Conservation (phyloP, 2,329 filamentous ascomycete species). For the Tothia fuscella region DNA sequence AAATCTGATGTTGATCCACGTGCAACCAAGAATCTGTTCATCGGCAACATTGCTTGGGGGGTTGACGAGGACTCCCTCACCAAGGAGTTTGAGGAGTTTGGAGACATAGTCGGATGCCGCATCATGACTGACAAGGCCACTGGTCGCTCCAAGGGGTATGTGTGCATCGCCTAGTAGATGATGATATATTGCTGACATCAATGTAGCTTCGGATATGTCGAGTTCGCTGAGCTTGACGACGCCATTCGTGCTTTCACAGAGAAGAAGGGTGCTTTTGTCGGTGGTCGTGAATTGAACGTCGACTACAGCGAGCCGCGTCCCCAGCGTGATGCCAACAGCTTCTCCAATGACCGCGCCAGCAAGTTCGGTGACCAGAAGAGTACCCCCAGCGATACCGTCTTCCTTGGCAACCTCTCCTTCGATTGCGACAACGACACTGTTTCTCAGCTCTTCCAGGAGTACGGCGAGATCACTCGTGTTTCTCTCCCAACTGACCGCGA, state of each 20-base stretch:
- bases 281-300: conserved; percentile 63
- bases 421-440: conserved; percentile 67
- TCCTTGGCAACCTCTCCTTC: conserved; percentile 85
- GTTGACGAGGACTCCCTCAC: conserved; percentile 73
- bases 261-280: conserved; percentile 63
- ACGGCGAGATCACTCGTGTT: conserved; percentile 61
- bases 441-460: conserved; percentile 59
- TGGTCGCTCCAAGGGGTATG: conserved; percentile 70
- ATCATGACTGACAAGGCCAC: conserved; percentile 73
- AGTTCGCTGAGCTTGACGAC: conserved; percentile 58
- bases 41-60: conserved; percentile 84
- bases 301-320: conserved; percentile 63
- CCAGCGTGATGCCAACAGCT: conserved; percentile 31
- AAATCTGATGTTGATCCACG: conserved; percentile 44
- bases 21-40: conserved; percentile 60
- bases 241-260: conserved; percentile 52
- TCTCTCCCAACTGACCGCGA: conserved; percentile 84
- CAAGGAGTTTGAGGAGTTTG: conserved; percentile 70
- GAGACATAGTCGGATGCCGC: conserved; percentile 55
- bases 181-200: conserved; percentile 18
- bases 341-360: conserved; percentile 44
- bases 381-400: conserved; percentile 75
- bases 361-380: conserved; percentile 70
- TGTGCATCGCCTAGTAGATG: background rate
- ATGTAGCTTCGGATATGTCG: conserved; percentile 74